Evolutionary conservation across 345 rosid species (phyloP), one percentile per base, ranked within the genome.

Genomic region (Orychophragmus violaceus): DNA sequence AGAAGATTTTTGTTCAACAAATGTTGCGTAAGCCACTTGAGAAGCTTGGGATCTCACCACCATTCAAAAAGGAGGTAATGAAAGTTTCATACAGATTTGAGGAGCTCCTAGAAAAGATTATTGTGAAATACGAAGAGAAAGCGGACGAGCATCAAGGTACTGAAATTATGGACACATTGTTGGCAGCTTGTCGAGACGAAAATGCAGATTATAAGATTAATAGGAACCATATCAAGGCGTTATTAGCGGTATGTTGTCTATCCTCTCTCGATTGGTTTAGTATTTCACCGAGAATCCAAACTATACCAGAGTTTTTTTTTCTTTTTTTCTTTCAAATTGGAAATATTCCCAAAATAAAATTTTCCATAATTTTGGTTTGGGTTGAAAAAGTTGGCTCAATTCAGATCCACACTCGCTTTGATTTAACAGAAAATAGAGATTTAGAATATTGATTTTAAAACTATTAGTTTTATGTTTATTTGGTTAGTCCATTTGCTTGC

Each of bases 81-180:
- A 2, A 9, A 4, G 64, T 9, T 37, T 59, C 64, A 4, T 1
- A 23, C 22, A 37, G 49, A 37, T 59, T 8, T 14, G 49, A 39
- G 1, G 33, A 59, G 49, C n/a, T 59, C 5, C n/a, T 59, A 0
- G 64, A 37, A 9, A 39, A 0, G 4, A 37, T 59, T 23, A 14
- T 59, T 23, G 28, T 41, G 58, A 62, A 64, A 6, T 79, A 72
- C 51, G 70, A 72, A 59, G 68, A 52, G 45, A 62, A 28, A 6
- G 44, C 61, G 52, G 70, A 54, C n/a, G 28, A 24, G 2, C 70
- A 60, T 7, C 39, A 68, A 36, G 19, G 49, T 22, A 58, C 25
- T 10, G 79, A 80, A 39, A 17, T 71, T 52, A 59, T 77, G 79
- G 81, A 74, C 69, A 50, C 65, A 32, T 61, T 80, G 13, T 44